Evolutionary conservation across 1,284 basidiomycete genomes (phyloP).

Genomic region (Sanghuangporus sanghuang): DNA sequence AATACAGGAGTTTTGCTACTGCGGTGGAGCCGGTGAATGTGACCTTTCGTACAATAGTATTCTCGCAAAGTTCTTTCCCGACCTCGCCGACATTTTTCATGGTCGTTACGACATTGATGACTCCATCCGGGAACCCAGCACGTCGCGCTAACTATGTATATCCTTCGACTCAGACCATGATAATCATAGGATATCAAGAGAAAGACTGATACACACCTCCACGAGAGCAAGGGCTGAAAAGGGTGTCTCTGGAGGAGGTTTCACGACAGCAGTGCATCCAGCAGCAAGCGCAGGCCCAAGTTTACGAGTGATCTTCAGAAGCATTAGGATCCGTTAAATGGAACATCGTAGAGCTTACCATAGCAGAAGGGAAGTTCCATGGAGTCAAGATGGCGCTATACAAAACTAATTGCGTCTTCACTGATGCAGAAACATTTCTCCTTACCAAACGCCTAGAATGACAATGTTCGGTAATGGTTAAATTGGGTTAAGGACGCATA

Average conservation of each 20-base stretch:
- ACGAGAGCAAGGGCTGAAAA: slow-evolving; percentile 88
- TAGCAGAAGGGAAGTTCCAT: slow-evolving; percentile 94
- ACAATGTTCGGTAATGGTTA: slow-evolving; percentile 1
- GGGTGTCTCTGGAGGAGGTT: slow-evolving; percentile 94
- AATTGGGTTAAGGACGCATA: background rate
- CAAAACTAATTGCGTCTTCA: background rate
- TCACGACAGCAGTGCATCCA: slow-evolving; percentile 94
- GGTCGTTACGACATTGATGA: slow-evolving; percentile 92
- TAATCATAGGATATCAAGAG: background rate
- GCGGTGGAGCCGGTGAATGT: slow-evolving; percentile 93
- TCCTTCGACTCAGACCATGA: background rate
- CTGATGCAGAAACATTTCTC: slow-evolving; percentile 21
- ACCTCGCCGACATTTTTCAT: slow-evolving; percentile 77
- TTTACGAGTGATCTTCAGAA: slow-evolving; percentile 73
- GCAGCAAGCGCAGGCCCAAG: slow-evolving; percentile 87
- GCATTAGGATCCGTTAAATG: slow-evolving; percentile 25
- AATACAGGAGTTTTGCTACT: slow-evolving; percentile 88
- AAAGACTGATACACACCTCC: slow-evolving; percentile 44
- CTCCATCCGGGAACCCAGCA: slow-evolving; percentile 91
- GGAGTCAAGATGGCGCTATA: slow-evolving; percentile 71
- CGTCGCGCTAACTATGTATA: slow-evolving; percentile 63
- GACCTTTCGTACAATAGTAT: slow-evolving; percentile 75
- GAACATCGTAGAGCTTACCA: slow-evolving; percentile 42
- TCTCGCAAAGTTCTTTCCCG: slow-evolving; percentile 80
- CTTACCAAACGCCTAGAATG: slow-evolving; percentile 51